A percentile compares a stretch with the other conserved stretches of the same genome.
These are phyloP conservation scores for Sclerotiophoma versabilis DNA, from an alignment of 2,329 filamentous ascomycete genomes.

Conservation along the genomic window DNA sequence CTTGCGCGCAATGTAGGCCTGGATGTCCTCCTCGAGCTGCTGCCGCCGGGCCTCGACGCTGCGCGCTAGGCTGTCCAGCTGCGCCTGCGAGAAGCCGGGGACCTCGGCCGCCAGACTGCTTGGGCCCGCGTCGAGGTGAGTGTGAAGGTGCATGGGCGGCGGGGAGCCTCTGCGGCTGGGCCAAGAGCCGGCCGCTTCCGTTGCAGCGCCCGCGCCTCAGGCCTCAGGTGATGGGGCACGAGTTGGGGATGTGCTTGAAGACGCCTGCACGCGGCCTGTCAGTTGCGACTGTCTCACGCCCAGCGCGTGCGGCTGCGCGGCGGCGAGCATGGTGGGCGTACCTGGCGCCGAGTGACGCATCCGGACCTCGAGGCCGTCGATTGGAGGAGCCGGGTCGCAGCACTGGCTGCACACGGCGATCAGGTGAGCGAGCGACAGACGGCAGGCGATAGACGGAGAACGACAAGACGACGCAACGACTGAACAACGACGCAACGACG, in stretches of 20 bases:
- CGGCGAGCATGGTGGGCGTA: conserved; percentile 28
- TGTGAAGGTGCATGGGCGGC: conserved; percentile 42
- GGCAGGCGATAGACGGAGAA: background rate
- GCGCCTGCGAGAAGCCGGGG: conserved; percentile 40
- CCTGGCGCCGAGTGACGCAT: conserved; percentile 42
- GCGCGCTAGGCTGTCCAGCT: conserved; percentile 42
- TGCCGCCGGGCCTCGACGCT: conserved; percentile 45
- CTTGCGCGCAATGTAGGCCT: conserved; percentile 43
- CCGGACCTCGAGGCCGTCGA: conserved; percentile 31
- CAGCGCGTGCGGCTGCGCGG: conserved; percentile 52
- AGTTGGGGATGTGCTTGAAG: background rate
- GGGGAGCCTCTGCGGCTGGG: background rate
- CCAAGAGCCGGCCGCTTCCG: conserved; percentile 26
- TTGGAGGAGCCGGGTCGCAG: conserved; percentile 29
- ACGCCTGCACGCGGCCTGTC: conserved; percentile 27
- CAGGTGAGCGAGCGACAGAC: background rate
- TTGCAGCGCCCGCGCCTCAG: conserved; percentile 21
- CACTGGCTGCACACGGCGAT: conserved; percentile 10
- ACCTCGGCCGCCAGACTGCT: conserved; percentile 41
- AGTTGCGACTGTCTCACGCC: conserved; percentile 41
- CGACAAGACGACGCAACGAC: background rate
- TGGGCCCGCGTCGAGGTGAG: too few species aligned
- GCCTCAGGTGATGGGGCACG: conserved; percentile 9
- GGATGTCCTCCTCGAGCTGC: conserved; percentile 47
- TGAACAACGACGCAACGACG: background rate